phyloP scores from a whole-genome alignment of 768 basidiomycete genomes.

The Trametes cinnabarina region DNA sequence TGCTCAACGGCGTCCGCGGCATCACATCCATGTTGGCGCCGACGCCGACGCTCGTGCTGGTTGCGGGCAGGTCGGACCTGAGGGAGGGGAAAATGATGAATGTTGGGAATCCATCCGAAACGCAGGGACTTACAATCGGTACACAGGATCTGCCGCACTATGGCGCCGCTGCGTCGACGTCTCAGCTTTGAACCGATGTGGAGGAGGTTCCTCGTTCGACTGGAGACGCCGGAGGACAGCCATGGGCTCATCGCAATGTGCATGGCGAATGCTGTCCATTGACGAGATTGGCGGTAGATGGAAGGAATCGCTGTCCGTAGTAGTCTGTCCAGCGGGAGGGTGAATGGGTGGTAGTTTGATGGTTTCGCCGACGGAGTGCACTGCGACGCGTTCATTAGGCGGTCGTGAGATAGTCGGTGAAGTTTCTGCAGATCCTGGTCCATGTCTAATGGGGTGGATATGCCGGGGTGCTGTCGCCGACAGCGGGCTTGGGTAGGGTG shows the following conservation, averaged over 20 bases:
- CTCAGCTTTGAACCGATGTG: conserved; percentile 1
- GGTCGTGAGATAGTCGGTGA: conserved; percentile 36
- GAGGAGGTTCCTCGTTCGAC: conserved; percentile 45
- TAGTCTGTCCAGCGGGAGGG: conserved; percentile 25
- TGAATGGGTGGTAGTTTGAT: conserved; percentile 44
- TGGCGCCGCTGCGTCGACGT: conserved; percentile 13
- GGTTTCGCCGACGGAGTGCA: conserved; percentile 25
- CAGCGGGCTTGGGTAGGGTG: conserved; percentile 42
- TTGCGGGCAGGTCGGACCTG: conserved; percentile 8
- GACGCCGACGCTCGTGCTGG: background rate
- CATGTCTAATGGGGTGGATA: conserved; percentile 21
- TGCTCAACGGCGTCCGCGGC: conserved; percentile 8
- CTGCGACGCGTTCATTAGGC: conserved; percentile 11
- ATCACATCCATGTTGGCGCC: background rate
- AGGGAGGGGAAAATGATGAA: background rate
- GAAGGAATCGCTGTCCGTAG: conserved; percentile 6
- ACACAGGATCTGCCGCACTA: conserved; percentile 8
- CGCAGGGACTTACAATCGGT: conserved; percentile 4
- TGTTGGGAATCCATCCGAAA: background rate
- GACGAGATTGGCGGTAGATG: conserved; percentile 39
- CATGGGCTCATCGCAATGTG: conserved; percentile 53
- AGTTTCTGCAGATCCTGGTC: conserved; percentile 33
- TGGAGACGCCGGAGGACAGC: conserved; percentile 65
- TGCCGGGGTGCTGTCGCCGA: conserved; percentile 25
- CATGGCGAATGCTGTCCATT: conserved; percentile 59